A percentile compares a stretch with the other conserved stretches of the same genome.
Conservation (phyloP, 2,329 filamentous ascomycete genomes). For the Claviceps maximensis region DNA sequence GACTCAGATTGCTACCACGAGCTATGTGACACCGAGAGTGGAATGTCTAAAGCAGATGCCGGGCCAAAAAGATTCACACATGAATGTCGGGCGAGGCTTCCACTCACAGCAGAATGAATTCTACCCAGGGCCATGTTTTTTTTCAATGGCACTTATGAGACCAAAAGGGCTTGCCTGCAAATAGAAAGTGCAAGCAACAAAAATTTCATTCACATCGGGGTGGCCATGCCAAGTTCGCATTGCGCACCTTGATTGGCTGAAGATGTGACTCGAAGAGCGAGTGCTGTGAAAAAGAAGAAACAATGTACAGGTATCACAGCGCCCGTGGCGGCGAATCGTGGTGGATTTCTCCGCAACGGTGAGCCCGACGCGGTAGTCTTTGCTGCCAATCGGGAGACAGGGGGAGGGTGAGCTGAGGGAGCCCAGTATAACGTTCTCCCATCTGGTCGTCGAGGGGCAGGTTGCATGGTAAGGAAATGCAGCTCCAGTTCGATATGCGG, state of each 20-base stretch:
- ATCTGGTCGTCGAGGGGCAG: constrained; percentile 3
- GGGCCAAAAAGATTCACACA: not conserved
- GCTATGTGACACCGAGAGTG: not conserved
- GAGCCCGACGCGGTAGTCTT: not conserved
- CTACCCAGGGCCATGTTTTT: not conserved
- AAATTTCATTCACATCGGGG: not conserved
- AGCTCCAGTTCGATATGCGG: not conserved
- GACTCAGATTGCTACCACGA: not conserved
- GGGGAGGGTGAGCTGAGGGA: not conserved
- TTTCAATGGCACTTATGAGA: not conserved
- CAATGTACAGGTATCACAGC: constrained; percentile 1
- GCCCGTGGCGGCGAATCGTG: constrained; percentile 2
- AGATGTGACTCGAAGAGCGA: constrained; percentile 8
- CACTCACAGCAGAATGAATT: not conserved
- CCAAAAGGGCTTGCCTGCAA: not conserved
- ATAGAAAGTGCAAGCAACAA: not conserved
- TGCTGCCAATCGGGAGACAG: constrained; percentile 3
- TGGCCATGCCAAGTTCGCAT: not conserved
- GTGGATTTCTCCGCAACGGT: constrained; percentile 6
- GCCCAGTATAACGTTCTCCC: not conserved
- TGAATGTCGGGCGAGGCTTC: not conserved
- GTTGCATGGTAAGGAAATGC: not conserved
- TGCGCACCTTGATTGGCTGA: not conserved
- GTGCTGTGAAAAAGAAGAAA: not conserved
- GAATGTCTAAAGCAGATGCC: not conserved